A percentile compares a stretch with the other conserved stretches of the same genome.
phyloP scores from a whole-genome alignment of 306 rosid genomes.

The Myrica gale region DNA sequence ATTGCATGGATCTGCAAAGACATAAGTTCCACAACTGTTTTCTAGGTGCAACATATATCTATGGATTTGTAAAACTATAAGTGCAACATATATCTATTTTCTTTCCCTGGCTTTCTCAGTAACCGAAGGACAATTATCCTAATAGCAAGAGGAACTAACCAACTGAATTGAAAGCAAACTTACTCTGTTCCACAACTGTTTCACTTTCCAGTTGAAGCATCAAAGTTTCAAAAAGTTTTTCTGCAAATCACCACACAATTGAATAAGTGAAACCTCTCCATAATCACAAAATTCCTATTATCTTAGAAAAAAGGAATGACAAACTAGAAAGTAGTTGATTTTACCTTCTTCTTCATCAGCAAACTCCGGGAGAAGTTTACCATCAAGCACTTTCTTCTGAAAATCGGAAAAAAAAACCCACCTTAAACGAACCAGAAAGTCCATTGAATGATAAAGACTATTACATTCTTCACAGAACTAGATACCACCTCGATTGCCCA shows the following conservation, averaged over 20 bases:
- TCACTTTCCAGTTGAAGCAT: constrained; percentile 71
- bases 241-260: constrained; percentile 44
- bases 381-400: constrained; percentile 56
- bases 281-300: background rate
- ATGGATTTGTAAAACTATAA: no score
- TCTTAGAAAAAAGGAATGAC: background rate
- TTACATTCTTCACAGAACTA: background rate
- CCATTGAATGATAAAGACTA: background rate
- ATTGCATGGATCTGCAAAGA: background rate
- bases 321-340: background rate
- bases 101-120: background rate
- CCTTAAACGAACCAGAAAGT: constrained; percentile 19
- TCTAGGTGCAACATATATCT: no score
- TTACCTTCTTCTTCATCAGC: constrained; percentile 78
- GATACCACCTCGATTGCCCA: background rate
- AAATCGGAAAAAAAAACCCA: constrained; percentile 22
- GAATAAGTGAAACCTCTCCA: constrained; percentile 17
- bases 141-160: constrained; percentile 7
- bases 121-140: constrained; percentile 14
- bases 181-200: constrained; percentile 50
- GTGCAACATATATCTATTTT: background rate
- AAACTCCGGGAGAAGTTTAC: constrained; percentile 71
- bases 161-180: constrained; percentile 34
- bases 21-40: background rate
- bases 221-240: constrained; percentile 59